Percentiles rank a stretch among this genome's conserved stretches.
Conservation (phyloP, 371 early-diverging fungal genomes). For the Chytridium lagenaria region DNA sequence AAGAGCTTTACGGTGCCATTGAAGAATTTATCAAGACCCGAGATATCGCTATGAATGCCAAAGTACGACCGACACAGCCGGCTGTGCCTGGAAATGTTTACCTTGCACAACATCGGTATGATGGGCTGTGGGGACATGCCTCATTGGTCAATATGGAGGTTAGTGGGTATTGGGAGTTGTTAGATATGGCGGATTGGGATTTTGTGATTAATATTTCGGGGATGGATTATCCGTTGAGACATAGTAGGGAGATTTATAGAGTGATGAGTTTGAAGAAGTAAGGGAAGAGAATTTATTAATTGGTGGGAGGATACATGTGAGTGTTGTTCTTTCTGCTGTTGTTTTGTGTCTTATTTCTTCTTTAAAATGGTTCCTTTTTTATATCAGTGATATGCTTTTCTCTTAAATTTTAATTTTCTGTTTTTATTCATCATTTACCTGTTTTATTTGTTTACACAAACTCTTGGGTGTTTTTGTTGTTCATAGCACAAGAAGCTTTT, state of each 20-base stretch:
- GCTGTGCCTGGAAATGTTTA: constrained; percentile 32
- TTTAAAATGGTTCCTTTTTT: no score
- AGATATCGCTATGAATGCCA: neutral
- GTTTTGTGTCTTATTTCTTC: neutral
- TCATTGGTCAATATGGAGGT: constrained; percentile 44
- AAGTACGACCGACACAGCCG: neutral
- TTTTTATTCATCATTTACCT: no score
- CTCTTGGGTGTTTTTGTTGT: no score
- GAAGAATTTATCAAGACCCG: constrained; percentile 18
- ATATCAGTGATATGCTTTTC: no score
- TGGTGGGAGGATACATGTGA: constrained; percentile 36
- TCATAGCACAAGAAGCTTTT: constrained; percentile 19
- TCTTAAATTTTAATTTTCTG: no score
- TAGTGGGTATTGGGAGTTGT: constrained; percentile 43
- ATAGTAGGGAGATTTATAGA: constrained; percentile 37
- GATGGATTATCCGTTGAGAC: constrained; percentile 48
- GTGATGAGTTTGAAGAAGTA: constrained; percentile 22
- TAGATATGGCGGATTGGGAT: constrained; percentile 52
- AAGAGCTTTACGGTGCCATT: constrained; percentile 15
- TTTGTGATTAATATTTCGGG: constrained; percentile 48
- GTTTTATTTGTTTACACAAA: no score
- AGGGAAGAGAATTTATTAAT: constrained; percentile 44
- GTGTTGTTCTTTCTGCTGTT: no score
- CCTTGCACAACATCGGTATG: constrained; percentile 34
- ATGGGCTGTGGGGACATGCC: constrained; percentile 40